Base-by-base conservation (phyloP, 176 grass and related monocot species). In the Saccharum spontaneum region DNA sequence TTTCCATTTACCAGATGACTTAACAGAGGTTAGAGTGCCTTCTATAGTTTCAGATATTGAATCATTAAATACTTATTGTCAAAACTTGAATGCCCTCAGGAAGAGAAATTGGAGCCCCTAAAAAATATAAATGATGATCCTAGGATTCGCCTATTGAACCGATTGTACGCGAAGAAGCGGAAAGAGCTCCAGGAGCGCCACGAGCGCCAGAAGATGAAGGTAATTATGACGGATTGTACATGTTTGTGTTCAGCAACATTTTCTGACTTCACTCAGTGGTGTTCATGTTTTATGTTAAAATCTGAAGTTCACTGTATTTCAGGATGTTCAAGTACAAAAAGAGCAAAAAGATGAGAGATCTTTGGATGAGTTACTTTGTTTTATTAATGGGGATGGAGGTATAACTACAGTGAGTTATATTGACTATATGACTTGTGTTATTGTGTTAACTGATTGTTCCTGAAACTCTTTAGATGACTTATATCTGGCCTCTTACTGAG, bases 321-420 rank as follows among this genome's bases (percentile, higher is more conserved):
- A 99, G 97, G 90, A 97, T 87, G 83, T 84, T 74, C 85, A 94
- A 79, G 88, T 91, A 81, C 76, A 96, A 72, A 88, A 94, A 81
- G 92, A 92, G 75, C 83, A 82, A 69, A 97, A 88, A 65, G 97
- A 99, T 88, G 97, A 99, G 69, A 79, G 97, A 54, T 99, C 97
- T 37, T 91, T 99, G 88, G 97, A 99, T 91, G 97, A 99, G 86
- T 81, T 99, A 84, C 64, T 99, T 55, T 97, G 94, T 92, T 99
- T 92, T 91, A 99, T 99, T 86, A 99, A 99, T 92, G 97, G 97
- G 39, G 90, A 97, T 83, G 92, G 92, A 94, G 97, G 97, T 99
- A 94, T 83, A 84, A 76, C 55, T 94, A 84, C 67, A 80, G 72
- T 77, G 75, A 94, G 87, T 87, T 89, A 86, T 88, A 79, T 90